Percentiles rank a stretch among this genome's conserved stretches.
These are phyloP conservation scores for Syzygium grande DNA, from an alignment of 345 rosid genomes.

Conservation along the genomic window DNA sequence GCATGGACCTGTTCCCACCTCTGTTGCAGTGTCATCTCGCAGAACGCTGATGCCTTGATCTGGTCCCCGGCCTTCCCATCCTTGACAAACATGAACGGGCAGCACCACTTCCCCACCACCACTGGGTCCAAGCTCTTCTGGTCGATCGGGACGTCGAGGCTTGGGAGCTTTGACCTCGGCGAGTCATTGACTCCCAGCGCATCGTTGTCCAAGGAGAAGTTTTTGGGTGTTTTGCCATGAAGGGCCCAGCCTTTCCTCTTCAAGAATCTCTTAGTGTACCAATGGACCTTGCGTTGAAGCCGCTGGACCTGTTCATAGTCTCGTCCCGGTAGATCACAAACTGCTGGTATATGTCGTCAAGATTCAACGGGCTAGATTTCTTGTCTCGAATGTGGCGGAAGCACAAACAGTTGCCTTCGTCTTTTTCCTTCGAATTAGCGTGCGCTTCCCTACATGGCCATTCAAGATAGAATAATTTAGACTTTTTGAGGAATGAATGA, in stretches of 20 bases:
- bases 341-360: conserved; percentile 18
- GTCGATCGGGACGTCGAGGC: conserved; percentile 8
- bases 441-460: conserved; percentile 30
- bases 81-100: conserved; percentile 51
- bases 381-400: conserved; percentile 5
- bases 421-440: conserved; percentile 24
- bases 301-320: neutral
- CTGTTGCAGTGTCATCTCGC: conserved; percentile 43
- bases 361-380: conserved; percentile 18
- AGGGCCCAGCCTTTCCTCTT: conserved; percentile 39
- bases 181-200: conserved; percentile 40
- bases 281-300: conserved; percentile 35
- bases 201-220: conserved; percentile 9
- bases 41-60: conserved; percentile 27
- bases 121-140: conserved; percentile 3
- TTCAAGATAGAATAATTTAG: too few species aligned
- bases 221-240: conserved; percentile 7
- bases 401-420: conserved; percentile 23
- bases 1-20: conserved; percentile 41
- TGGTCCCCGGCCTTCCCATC: conserved; percentile 32
- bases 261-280: conserved; percentile 33
- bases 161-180: conserved; percentile 33
- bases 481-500: too few species aligned
- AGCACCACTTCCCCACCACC: conserved; percentile 63
- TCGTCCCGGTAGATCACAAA: conserved; percentile 13